Base-by-base conservation (phyloP, 169 alveolate species). In the Besnoitia besnoiti region DNA sequence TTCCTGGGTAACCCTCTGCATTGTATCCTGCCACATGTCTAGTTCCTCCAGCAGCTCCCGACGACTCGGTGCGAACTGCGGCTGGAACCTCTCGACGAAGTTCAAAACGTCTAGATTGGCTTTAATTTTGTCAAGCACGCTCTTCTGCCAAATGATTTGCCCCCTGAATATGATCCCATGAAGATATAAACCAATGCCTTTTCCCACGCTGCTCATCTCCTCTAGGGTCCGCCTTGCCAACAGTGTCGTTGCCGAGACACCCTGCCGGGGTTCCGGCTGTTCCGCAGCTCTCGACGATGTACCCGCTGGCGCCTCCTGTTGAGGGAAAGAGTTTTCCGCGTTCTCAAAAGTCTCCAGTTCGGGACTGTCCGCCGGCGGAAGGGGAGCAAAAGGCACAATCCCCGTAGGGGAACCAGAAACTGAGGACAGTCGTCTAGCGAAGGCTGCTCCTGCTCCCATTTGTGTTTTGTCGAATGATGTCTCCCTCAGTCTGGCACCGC, bases 31-130 rank as follows among this genome's bases (percentile, higher is more conserved):
- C 82, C 82, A 73, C 47, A 73, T 42, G n/a, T 2, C 0, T 2
- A 73, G 82, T 37, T 73, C 82, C 3, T 73, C 47, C 7, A 37
- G 19, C 16, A 73, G 40, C 39, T 16, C 82, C 16, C 47, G 14
- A n/a, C 21, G 47, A 73, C 44, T 27, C 5, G 82, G 44, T 30
- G 47, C 82, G 46, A 35, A 73, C n/a, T 73, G 82, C 3, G 82
- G 82, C 46, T 73, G 82, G 46, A 1, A 73, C n/a, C n/a, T 5
- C 46, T 73, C 82, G 82, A 73, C 82, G 46, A 73, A 73, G 10
- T 73, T 42, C 2, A 73, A 42, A 4, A 73, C 47, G 8, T 30
- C 12, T 24, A 73, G 8, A n/a, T 73, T 73, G 12, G 3, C 82
- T n/a, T 37, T n/a, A 27, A 73, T 35, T n/a, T 37, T 73, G 16